phyloP scores from a whole-genome alignment of 805 yeast genomes.

The Wickerhamiella cacticola region DNA sequence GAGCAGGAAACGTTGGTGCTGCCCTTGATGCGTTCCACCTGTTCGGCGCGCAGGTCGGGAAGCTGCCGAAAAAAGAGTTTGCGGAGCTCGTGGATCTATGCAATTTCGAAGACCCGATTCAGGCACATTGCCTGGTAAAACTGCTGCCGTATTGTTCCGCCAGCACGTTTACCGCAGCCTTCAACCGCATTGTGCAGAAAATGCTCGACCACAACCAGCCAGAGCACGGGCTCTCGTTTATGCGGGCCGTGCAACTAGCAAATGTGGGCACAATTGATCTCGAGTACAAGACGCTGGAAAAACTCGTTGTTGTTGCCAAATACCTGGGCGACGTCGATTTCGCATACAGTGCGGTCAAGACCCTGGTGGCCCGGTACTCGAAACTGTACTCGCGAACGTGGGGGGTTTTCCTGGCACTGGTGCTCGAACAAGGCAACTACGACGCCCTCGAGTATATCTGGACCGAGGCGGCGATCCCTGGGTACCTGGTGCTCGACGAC shows the following conservation, averaged over 20 bases:
- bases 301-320: slow-evolving; percentile 22
- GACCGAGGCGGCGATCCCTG: slow-evolving; percentile 24
- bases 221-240: slow-evolving; percentile 21
- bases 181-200: slow-evolving; percentile 19
- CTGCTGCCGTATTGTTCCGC: slow-evolving; percentile 18
- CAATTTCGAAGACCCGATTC: slow-evolving; percentile 11
- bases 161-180: slow-evolving; percentile 9
- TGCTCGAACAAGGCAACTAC: slow-evolving; percentile 20
- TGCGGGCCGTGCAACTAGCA: slow-evolving; percentile 22
- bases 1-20: not conserved
- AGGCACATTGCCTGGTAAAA: slow-evolving; percentile 14
- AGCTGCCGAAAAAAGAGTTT: slow-evolving; percentile 9
- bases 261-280: slow-evolving; percentile 20
- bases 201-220: slow-evolving; percentile 17
- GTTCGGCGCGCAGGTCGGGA: not conserved
- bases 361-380: slow-evolving; percentile 15
- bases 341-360: slow-evolving; percentile 21
- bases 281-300: slow-evolving; percentile 22
- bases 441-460: slow-evolving; percentile 24
- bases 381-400: slow-evolving; percentile 25
- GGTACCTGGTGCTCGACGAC: slow-evolving; percentile 26
- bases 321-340: slow-evolving; percentile 24
- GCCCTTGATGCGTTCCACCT: not conserved
- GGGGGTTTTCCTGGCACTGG: slow-evolving; percentile 25
- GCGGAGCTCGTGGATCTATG: slow-evolving; percentile 13